Percentiles rank a stretch among this genome's conserved stretches.
Conservation (phyloP, 2,329 filamentous ascomycete genomes). For the Gliomastix tumulicola region DNA sequence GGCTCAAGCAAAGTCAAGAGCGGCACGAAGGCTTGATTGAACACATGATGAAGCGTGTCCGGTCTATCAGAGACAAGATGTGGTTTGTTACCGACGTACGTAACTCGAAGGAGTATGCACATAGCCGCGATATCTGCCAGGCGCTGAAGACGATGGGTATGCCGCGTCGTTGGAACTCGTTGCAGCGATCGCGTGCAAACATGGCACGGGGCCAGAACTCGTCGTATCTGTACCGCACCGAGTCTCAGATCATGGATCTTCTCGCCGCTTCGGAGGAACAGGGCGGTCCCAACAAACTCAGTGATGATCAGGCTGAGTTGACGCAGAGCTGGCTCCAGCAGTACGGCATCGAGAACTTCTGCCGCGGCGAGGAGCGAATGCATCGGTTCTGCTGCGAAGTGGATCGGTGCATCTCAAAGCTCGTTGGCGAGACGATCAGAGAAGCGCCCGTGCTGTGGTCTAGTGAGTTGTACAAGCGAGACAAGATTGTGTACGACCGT, state of each 20-base stretch:
- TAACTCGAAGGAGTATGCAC: conserved; percentile 81
- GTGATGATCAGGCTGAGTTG: conserved; percentile 88
- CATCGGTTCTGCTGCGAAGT: conserved; percentile 91
- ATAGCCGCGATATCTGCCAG: conserved; percentile 76
- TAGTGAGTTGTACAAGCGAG: conserved; percentile 77
- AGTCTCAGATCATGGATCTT: conserved; percentile 80
- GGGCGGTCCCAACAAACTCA: conserved; percentile 88
- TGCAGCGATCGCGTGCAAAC: conserved; percentile 40
- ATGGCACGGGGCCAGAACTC: conserved; percentile 38
- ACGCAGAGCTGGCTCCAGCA: conserved; percentile 77
- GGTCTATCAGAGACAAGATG: conserved; percentile 87
- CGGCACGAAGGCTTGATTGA: conserved; percentile 69
- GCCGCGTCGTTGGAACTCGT: conserved; percentile 47
- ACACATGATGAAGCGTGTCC: conserved; percentile 65
- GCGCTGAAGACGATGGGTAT: conserved; percentile 87
- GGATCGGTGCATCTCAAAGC: conserved; percentile 74
- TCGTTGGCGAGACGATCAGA: conserved; percentile 77
- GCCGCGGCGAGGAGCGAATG: conserved; percentile 87
- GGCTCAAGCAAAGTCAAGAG: conserved; percentile 76
- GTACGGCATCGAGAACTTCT: conserved; percentile 84
- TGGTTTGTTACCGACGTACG: conserved; percentile 96
- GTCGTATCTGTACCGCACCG: conserved; percentile 71
- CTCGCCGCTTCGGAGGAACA: conserved; percentile 77
- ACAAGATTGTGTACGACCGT: conserved; percentile 56
- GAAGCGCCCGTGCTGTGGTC: conserved; percentile 89